Conservation (phyloP, 257 asterid species). For the Salvia miltiorrhiza region DNA sequence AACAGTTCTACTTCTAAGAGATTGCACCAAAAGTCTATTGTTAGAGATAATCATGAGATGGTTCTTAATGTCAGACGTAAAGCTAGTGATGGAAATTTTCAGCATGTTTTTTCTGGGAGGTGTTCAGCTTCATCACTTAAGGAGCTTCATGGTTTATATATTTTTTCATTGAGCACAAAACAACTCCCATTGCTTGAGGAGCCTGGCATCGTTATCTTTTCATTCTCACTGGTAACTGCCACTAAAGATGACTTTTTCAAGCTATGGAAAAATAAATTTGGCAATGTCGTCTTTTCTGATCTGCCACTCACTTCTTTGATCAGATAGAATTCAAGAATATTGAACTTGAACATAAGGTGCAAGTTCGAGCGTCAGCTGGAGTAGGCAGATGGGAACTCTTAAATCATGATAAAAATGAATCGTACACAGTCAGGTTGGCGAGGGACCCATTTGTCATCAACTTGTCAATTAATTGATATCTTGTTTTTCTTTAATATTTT, state of each 20-base stretch:
- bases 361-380: slow-evolving; percentile 38
- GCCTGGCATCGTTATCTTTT: slow-evolving; percentile 48
- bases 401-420: slow-evolving; percentile 20
- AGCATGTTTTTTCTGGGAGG: slow-evolving; percentile 31
- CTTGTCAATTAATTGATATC: not conserved
- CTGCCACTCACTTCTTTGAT: slow-evolving; percentile 11
- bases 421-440: slow-evolving; percentile 45
- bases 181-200: slow-evolving; percentile 31
- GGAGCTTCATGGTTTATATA: slow-evolving; percentile 49
- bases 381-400: slow-evolving; percentile 42
- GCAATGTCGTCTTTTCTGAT: slow-evolving; percentile 16
- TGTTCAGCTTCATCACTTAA: slow-evolving; percentile 24
- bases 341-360: slow-evolving; percentile 31
- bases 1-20: slow-evolving; percentile 25
- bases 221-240: slow-evolving; percentile 54
- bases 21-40: slow-evolving; percentile 48
- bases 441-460: not conserved
- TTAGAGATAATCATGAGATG: slow-evolving; percentile 41
- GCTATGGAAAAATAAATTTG: not conserved
- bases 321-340: slow-evolving; percentile 31
- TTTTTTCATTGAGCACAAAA: slow-evolving; percentile 31
- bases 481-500: not conserved
- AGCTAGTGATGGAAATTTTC: not conserved
- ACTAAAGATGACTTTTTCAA: not conserved
- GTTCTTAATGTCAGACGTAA: slow-evolving; percentile 16